These are phyloP conservation scores for Schwanniomyces etchellsii DNA, from an alignment of 1,139 yeast genomes.

Conservation along the genomic window DNA sequence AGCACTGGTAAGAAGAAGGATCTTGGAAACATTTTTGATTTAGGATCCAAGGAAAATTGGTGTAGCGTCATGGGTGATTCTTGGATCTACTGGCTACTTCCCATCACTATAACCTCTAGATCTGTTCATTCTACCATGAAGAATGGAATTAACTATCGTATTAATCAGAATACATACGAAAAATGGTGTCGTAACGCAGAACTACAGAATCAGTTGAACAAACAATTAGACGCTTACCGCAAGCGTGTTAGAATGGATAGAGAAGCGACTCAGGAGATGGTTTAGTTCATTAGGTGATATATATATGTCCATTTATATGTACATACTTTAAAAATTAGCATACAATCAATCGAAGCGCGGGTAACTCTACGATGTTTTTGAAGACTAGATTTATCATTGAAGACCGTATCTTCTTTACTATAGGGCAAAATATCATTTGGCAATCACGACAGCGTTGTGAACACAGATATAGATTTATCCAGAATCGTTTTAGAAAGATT, in stretches of 20 bases:
- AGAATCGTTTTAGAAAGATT: no score
- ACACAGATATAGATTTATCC: no score
- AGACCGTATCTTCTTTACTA: no score
- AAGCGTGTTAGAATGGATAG: conserved; percentile 18
- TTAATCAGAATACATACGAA: conserved; percentile 38
- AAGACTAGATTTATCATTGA: not conserved
- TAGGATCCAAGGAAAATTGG: conserved; percentile 65
- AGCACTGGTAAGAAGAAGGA: conserved; percentile 23
- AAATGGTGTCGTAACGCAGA: conserved; percentile 36
- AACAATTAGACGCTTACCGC: conserved; percentile 32
- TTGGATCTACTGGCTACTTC: conserved; percentile 67
- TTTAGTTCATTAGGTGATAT: no score
- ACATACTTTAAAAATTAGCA: no score
- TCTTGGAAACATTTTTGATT: conserved; percentile 66
- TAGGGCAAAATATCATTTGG: no score
- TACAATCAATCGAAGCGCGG: no score
- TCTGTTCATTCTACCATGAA: conserved; percentile 21
- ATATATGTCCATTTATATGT: conserved; percentile 1
- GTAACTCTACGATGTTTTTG: no score
- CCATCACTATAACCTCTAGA: conserved; percentile 34
- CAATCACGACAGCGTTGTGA: no score
- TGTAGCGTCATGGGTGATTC: conserved; percentile 63
- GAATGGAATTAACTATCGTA: conserved; percentile 49
- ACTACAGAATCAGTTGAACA: conserved; percentile 44
- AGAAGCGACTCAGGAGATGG: no score